Conservation (phyloP, 164 flowering plant genomes). For the Buxus sempervirens region DNA sequence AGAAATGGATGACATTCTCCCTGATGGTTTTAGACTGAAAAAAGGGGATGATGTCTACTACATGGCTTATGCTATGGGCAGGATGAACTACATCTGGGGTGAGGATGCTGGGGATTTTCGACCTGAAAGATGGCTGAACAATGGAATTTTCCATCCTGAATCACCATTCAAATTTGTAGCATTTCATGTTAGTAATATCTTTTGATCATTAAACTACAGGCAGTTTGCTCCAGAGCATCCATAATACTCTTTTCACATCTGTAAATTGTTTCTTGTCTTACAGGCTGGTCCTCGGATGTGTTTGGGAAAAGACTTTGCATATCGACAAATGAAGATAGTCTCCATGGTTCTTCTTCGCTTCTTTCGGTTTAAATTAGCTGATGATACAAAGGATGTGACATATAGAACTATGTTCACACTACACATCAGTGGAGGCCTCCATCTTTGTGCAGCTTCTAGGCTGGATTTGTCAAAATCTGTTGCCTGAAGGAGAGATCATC, state of each 20-base stretch:
- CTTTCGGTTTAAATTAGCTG: slow-evolving; percentile 54
- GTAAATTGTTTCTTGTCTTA: slow-evolving; percentile 8
- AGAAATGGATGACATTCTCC: slow-evolving; percentile 57
- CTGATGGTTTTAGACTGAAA: slow-evolving; percentile 61
- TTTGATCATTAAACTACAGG: neutral
- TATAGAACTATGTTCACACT: slow-evolving; percentile 74
- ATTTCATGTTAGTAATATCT: slow-evolving; percentile 48
- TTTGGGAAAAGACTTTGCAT: slow-evolving; percentile 73
- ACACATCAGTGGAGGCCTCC: slow-evolving; percentile 55
- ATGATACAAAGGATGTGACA: slow-evolving; percentile 35
- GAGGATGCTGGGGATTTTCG: slow-evolving; percentile 63
- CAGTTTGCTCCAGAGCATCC: neutral
- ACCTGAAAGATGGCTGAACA: slow-evolving; percentile 67
- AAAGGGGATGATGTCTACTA: slow-evolving; percentile 62
- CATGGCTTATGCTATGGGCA: slow-evolving; percentile 70
- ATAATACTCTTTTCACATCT: too few species aligned
- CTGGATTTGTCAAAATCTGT: slow-evolving; percentile 2
- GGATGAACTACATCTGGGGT: slow-evolving; percentile 76
- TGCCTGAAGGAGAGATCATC: neutral
- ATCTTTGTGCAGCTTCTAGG: slow-evolving; percentile 46
- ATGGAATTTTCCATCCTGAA: slow-evolving; percentile 60
- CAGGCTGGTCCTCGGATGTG: slow-evolving; percentile 82
- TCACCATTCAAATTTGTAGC: slow-evolving; percentile 68
- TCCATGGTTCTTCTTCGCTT: slow-evolving; percentile 46
- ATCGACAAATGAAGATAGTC: slow-evolving; percentile 75